Base-by-base conservation (phyloP, 1,284 basidiomycete species). In the Sanghuangporus baumii region DNA sequence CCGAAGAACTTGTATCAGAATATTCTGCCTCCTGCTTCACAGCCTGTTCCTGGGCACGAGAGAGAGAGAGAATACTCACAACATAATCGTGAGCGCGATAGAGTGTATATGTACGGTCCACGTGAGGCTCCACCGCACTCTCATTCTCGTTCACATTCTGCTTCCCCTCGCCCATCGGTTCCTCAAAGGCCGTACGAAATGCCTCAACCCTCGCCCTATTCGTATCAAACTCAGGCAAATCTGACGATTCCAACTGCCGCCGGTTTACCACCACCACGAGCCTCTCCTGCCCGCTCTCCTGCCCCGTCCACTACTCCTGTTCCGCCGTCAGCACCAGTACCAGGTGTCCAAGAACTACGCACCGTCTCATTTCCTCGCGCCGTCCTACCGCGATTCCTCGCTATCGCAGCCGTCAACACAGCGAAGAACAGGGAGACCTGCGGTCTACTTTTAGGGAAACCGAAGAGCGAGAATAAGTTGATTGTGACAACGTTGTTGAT, bases 401-500 rank as follows among this genome's bases (percentile, higher is more conserved):
- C 82, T 14, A 87, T 93, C 59, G 85, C 87, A 6, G 71, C 76
- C 3, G 74, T 80, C 18, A 91, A 91, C 68, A 88, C 87, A 0
- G 72, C 75, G 26, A 74, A 75, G 61, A 83, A 85, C 65, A 73
- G 81, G 20, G 88, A 90, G 73, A 88, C 88, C 4, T 88, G 87
- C 67, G 87, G 85, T 5, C 66, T 89, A 48, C 70, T 90, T 50
- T 74, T 89, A 7, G 87, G 87, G 12, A 81, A 74, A 69, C 76
- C 79, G 63, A 74, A 76, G 37, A 84, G 83, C n/a, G 16, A 12
- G 16, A 74, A 74, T 67, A 86, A 83, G 70, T 92, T 77, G 68
- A 74, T 83, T 1, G 88, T 95, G 8, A 87, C 88, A 60, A 89
- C 88, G 59, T 72, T 95, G 68, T 73, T 94, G 66, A 85, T 96